Evolutionary conservation across 2,329 filamentous ascomycete genomes (phyloP), one percentile per base, ranked within the genome.

Genomic region (Dothidotthia symphoricarpi): DNA sequence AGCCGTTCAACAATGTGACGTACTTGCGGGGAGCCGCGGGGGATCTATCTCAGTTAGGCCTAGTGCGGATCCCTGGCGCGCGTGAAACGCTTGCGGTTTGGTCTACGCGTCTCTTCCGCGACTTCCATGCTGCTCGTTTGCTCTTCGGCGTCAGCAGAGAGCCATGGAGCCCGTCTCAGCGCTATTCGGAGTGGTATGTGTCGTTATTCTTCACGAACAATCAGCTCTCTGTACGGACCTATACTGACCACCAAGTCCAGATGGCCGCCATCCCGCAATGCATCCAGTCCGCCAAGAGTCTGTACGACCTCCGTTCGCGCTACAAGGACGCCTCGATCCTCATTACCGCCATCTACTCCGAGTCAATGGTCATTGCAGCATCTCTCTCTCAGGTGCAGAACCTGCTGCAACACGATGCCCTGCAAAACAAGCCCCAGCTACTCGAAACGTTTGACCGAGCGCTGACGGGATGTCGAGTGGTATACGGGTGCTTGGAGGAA

Each of bases 271-370:
- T 60, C 25, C 52, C 53, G 11, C 48, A 58, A 28, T 59, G 54
- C 42, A 51, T 65, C 24, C 34, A 49, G n/a, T 51, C 53, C 3
- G 60, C 61, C 4, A 63, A 64, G 32, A 38, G 52, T 6, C 51
- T 63, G 13, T 58, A 63, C 38, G 52, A 58, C 32, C 42, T 66
- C 3, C 57, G 57, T 28, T 37, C 43, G 8, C 56, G 48, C 7
- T 65, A 58, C 44, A 53, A 59, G 25, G 55, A 64, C 39, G 62
- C 63, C 8, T 55, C 53, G 6, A 16, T 56, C 3, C 51, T 58
- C 7, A 64, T 65, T 31, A 57, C 55, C 5, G 51, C 59, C 14
- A 61, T 65, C 26, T 64, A 64, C 34, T 52, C 59, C 13, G 63
- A 65, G 33, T 60, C 59, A 3, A 59, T 61, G 47, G 53, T 63